A percentile compares a stretch with the other conserved stretches of the same genome.
These are phyloP conservation scores for Chenopodium quinoa DNA, from an alignment of 148 eudicot species.

Conservation along the genomic window DNA sequence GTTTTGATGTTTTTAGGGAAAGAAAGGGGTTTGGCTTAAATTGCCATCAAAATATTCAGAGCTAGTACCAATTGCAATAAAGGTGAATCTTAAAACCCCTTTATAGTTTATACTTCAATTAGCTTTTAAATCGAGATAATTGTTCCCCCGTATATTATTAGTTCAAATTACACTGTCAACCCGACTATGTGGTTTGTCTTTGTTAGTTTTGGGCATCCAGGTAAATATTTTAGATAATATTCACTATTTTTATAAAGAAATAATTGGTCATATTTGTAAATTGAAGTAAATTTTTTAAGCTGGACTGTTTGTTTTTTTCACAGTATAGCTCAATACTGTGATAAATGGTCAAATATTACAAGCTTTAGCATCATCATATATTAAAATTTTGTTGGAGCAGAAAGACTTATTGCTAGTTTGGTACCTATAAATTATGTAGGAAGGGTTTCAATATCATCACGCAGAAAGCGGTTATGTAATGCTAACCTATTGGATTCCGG, in stretches of 20 bases:
- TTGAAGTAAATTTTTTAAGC: background rate
- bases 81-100: constrained; percentile 37
- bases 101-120: no score
- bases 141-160: no score
- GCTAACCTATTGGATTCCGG: constrained; percentile 90
- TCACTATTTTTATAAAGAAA: background rate
- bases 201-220: background rate
- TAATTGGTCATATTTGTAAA: background rate
- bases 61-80: constrained; percentile 75
- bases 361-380: background rate
- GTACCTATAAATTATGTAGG: constrained; percentile 29
- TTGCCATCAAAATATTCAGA: constrained; percentile 60
- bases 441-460: constrained; percentile 83
- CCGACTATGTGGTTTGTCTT: background rate
- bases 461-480: constrained; percentile 76
- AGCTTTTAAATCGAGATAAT: background rate
- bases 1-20: constrained; percentile 44
- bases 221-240: background rate
- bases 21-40: constrained; percentile 91
- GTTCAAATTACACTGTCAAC: background rate
- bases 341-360: background rate
- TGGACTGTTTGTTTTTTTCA: background rate
- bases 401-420: background rate
- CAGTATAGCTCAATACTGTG: background rate
- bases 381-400: background rate